A percentile compares a stretch with the other conserved stretches of the same genome.
Conservation (phyloP, 108 stramenopile genomes). For the Schizochytrium sp. region DNA sequence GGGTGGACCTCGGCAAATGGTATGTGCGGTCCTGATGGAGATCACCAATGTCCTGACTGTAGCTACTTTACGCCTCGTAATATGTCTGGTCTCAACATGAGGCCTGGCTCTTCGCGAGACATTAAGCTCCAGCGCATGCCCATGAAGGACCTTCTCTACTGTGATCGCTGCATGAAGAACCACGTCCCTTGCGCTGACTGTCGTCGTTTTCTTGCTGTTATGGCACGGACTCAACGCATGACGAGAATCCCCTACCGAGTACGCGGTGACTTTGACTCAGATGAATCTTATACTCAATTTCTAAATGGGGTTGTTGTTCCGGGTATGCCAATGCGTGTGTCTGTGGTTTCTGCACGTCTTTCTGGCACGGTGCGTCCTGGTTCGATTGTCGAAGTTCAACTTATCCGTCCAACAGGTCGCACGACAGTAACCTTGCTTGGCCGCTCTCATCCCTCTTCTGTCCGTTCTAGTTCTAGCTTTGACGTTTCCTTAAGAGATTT, state of each 20-base stretch:
- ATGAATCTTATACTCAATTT: slow-evolving; percentile 9
- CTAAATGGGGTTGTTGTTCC: not conserved
- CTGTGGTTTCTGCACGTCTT: not conserved
- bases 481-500: not conserved
- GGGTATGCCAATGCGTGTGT: slow-evolving; percentile 45
- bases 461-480: not conserved
- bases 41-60: slow-evolving; percentile 41
- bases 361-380: slow-evolving; percentile 1
- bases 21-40: slow-evolving; percentile 37
- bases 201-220: not conserved
- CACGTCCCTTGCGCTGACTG: slow-evolving; percentile 52
- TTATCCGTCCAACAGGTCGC: not conserved
- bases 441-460: not conserved
- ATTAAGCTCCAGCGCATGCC: no score
- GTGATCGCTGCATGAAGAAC: slow-evolving; percentile 17
- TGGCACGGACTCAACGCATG: slow-evolving; percentile 15
- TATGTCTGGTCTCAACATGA: not conserved
- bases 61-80: not conserved
- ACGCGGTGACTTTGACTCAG: not conserved
- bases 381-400: not conserved
- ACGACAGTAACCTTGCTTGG: not conserved
- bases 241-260: slow-evolving; percentile 16
- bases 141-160: slow-evolving; percentile 44
- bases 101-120: not conserved
- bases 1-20: slow-evolving; percentile 5